Percentiles rank a stretch among this genome's conserved stretches.
Evolutionary conservation across 1,284 basidiomycete genomes (phyloP).

Genomic region (Gomphus sp.): DNA sequence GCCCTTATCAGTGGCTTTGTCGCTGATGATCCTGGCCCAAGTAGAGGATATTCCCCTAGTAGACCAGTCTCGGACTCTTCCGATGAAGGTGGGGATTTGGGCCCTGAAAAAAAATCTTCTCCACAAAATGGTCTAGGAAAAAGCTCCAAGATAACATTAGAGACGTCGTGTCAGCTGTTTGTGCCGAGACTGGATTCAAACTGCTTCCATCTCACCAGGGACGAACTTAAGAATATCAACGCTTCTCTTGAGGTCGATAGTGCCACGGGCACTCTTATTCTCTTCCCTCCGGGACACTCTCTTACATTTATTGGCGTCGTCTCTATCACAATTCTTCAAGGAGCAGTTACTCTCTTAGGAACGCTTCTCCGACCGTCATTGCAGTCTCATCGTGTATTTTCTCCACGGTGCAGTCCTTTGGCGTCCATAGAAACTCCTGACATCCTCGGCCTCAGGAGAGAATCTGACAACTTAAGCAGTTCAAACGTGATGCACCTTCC

Average conservation of each 20-base stretch:
- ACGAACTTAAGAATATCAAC: conserved; percentile 26
- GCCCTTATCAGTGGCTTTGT: conserved; percentile 11
- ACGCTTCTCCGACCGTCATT: conserved; percentile 33
- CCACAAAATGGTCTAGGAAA: conserved; percentile 1
- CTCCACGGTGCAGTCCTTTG: conserved; percentile 58
- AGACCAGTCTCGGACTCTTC: conserved; percentile 33
- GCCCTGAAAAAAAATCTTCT: conserved; percentile 6
- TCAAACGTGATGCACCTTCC: neutral
- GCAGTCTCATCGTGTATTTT: conserved; percentile 41
- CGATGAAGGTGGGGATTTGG: conserved; percentile 33
- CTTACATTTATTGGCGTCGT: conserved; percentile 54
- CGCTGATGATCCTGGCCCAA: neutral
- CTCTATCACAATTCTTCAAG: conserved; percentile 43
- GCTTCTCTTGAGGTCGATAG: conserved; percentile 13
- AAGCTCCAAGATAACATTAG: neutral
- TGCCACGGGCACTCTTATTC: conserved; percentile 26
- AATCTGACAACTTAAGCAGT: neutral
- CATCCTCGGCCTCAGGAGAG: neutral
- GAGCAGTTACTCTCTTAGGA: conserved; percentile 44
- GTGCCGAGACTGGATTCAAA: conserved; percentile 34
- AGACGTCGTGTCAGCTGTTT: conserved; percentile 25
- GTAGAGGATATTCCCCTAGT: conserved; percentile 17
- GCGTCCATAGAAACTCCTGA: conserved; percentile 37
- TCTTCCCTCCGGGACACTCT: conserved; percentile 35
- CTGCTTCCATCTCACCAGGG: conserved; percentile 30